These are phyloP conservation scores for Monascus purpureus DNA, from an alignment of 495 filamentous ascomycete genomes.

Conservation along the genomic window DNA sequence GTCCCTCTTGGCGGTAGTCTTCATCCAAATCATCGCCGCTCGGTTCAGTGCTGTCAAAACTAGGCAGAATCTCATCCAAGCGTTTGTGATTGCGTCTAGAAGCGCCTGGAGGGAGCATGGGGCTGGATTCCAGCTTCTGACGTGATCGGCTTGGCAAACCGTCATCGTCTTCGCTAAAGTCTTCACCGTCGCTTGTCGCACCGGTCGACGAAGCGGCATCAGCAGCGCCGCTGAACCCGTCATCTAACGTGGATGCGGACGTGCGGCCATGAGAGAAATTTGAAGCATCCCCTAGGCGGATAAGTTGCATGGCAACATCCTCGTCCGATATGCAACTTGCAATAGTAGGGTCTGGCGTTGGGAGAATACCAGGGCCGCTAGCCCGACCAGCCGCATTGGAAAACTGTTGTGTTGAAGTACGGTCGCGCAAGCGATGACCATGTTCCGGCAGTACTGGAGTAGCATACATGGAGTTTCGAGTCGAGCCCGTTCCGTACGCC, in stretches of 20 bases:
- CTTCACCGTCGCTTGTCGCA: conserved; percentile 64
- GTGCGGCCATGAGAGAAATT: conserved; percentile 81
- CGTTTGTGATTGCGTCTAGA: conserved; percentile 41
- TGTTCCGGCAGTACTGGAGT: conserved; percentile 43
- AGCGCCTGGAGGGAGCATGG: conserved; percentile 34
- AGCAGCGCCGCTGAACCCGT: conserved; percentile 76
- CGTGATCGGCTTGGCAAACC: conserved; percentile 48
- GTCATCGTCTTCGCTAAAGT: conserved; percentile 56
- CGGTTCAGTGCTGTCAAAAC: conserved; percentile 55
- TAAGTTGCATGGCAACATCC: conserved; percentile 91
- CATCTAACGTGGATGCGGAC: conserved; percentile 86
- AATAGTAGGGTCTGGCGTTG: conserved; percentile 88
- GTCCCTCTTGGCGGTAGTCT: conserved; percentile 43
- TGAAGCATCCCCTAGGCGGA: conserved; percentile 84
- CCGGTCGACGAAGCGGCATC: conserved; percentile 75
- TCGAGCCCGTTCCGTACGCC: conserved; percentile 25
- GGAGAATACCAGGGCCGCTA: conserved; percentile 48
- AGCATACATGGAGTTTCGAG: conserved; percentile 30
- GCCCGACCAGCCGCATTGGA: conserved; percentile 24
- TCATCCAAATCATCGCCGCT: conserved; percentile 48
- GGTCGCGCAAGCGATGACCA: conserved; percentile 52
- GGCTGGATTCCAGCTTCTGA: conserved; percentile 45
- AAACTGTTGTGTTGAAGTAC: conserved; percentile 21
- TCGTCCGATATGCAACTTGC: conserved; percentile 94
- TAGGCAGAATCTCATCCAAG: conserved; percentile 48